These are phyloP conservation scores for Globisporangium carolinianum DNA, from an alignment of 352 stramenopile genomes.

Conservation along the genomic window DNA sequence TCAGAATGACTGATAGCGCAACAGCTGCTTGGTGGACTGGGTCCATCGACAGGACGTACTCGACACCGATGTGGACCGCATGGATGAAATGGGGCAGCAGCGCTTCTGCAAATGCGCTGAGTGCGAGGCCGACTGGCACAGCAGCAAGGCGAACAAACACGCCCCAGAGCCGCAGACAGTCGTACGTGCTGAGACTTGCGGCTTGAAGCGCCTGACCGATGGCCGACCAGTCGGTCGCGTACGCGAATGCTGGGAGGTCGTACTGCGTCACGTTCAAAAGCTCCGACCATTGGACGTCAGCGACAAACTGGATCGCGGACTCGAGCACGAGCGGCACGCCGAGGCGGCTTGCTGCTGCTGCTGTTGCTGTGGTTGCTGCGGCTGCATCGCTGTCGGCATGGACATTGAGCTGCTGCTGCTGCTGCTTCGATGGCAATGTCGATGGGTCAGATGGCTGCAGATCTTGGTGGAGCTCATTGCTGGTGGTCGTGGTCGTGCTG, in stretches of 20 bases:
- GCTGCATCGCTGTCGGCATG: neutral
- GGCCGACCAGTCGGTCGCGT: slow-evolving; percentile 53
- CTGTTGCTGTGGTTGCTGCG: neutral
- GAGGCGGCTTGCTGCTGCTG: no score
- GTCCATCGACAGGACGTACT: slow-evolving; percentile 51
- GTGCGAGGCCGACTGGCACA: slow-evolving; percentile 37
- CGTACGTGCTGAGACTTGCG: slow-evolving; percentile 45
- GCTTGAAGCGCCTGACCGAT: slow-evolving; percentile 52
- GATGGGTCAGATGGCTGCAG: no score
- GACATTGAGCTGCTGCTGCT: neutral
- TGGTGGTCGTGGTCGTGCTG: neutral
- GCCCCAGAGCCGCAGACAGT: slow-evolving; percentile 53
- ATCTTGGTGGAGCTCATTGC: neutral
- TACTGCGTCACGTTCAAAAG: slow-evolving; percentile 21
- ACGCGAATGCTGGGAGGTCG: slow-evolving; percentile 33
- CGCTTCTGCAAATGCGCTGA: slow-evolving; percentile 35
- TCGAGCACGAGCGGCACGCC: neutral
- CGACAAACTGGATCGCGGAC: slow-evolving; percentile 14
- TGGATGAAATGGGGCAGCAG: slow-evolving; percentile 63
- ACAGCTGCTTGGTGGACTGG: slow-evolving; percentile 46
- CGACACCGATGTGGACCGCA: slow-evolving; percentile 21
- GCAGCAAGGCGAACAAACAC: slow-evolving; percentile 40
- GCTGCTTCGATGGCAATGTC: neutral
- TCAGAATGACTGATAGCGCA: slow-evolving; percentile 19
- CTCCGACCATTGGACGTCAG: slow-evolving; percentile 8